Base-by-base conservation (phyloP, 352 stramenopile genomes). In the Proteromonas lacertae region DNA sequence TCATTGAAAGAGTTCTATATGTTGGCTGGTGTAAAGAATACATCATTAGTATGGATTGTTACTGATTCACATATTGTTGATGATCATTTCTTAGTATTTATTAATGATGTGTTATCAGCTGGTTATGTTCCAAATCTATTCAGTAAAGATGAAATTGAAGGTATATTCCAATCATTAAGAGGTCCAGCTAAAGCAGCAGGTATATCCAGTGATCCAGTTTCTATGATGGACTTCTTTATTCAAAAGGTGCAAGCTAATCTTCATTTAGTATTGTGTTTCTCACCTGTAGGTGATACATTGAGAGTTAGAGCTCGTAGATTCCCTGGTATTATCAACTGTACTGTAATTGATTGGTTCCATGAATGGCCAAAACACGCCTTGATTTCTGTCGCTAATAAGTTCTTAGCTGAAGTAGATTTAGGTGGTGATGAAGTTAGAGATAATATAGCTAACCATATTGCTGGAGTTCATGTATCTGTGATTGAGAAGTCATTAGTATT, bases 1-100 rank as follows among this genome's bases (percentile, higher is more conserved):
- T 76, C 77, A 41, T 57, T 95, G 7, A 66, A 77, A 18, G 69
- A 87, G 32, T 86, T 95, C 63, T 93, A 91, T 50, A 84, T 87
- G 46, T 51, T 73, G 14, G 67, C 75, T n/a, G 76, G 76, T 29
- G 68, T 91, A 16, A 78, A 90, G 38, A 75, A 73, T 2, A 57
- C 84, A 1, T 74, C 65, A 8, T 66, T 89, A 17, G 66, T 94
- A 13, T 94, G 93, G 45, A 54, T 96, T 12, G 86, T 96, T 42
- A 94, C 78, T 0, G 83, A 96, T 53, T 84, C 77, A 25, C 65
- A 84, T 40, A 69, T 86, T 45, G 80, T 81, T 44, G 62, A 80
- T 28, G 69, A 86, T 18, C 52, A 50, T 0, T 83, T 83, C 43
- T 39, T 86, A 0, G 70, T 83, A 30, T 53, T 73, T 23, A 63